These are phyloP conservation scores for Hypoxylon sp. DNA, from an alignment of 2,329 filamentous ascomycete species.

Conservation along the genomic window DNA sequence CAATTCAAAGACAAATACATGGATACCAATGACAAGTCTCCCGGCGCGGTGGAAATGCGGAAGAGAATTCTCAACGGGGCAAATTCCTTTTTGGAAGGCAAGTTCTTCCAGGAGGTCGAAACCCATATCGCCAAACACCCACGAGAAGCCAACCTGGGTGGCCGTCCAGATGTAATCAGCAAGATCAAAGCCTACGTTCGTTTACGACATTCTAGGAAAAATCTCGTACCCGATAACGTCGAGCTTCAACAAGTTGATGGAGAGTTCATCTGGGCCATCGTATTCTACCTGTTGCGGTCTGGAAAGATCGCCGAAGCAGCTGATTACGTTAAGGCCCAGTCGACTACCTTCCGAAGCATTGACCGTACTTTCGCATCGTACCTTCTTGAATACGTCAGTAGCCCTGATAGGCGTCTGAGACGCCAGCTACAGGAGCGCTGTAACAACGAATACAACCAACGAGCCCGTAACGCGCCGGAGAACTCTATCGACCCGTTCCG, in stretches of 20 bases:
- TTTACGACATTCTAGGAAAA: constrained; percentile 82
- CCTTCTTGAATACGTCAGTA: constrained; percentile 85
- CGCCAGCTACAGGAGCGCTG: constrained; percentile 88
- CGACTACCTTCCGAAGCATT: constrained; percentile 86
- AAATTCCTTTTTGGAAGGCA: constrained; percentile 82
- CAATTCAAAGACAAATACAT: constrained; percentile 84
- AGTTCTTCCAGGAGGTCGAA: constrained; percentile 85
- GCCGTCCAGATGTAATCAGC: constrained; percentile 87
- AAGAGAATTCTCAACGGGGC: constrained; percentile 86
- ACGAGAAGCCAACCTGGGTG: constrained; percentile 89
- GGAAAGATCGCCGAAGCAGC: constrained; percentile 88
- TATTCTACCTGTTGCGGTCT: constrained; percentile 91
- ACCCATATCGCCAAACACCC: constrained; percentile 84
- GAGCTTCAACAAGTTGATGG: constrained; percentile 84
- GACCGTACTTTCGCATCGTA: constrained; percentile 93
- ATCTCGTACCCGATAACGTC: constrained; percentile 84
- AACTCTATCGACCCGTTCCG: constrained; percentile 93
- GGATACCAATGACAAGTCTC: constrained; percentile 78
- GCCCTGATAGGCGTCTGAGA: constrained; percentile 81
- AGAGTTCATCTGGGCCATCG: constrained; percentile 92
- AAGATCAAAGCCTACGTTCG: constrained; percentile 95
- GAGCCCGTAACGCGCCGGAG: constrained; percentile 85
- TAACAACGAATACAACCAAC: constrained; percentile 89
- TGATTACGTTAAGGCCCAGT: constrained; percentile 85
- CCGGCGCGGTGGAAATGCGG: constrained; percentile 75